Percentiles rank a stretch among this genome's conserved stretches.
Conservation (phyloP, 2,329 filamentous ascomycete species). For the Pseudohalonectria lignicola region DNA sequence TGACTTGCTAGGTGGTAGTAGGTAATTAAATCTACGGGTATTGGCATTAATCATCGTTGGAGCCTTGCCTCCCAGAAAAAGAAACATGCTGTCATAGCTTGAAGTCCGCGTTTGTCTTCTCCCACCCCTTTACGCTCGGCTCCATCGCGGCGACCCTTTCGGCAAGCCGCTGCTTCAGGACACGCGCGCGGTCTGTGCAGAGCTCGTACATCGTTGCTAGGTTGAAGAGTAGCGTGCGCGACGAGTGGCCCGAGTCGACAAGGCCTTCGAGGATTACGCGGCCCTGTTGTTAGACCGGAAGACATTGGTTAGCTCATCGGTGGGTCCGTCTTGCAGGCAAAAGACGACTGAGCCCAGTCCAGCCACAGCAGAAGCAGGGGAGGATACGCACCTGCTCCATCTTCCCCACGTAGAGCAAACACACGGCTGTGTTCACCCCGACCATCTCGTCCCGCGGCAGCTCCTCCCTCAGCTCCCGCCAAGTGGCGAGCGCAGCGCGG, state of each 20-base stretch:
- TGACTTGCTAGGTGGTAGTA: too few relatives aligned
- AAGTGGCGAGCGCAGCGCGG: constrained; percentile 48
- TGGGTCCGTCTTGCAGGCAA: too few relatives aligned
- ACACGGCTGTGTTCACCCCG: constrained; percentile 74
- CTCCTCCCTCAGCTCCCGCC: constrained; percentile 37
- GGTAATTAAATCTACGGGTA: too few relatives aligned
- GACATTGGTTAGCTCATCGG: too few relatives aligned
- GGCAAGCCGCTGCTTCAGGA: constrained; percentile 59
- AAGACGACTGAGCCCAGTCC: too few relatives aligned
- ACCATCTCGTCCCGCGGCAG: constrained; percentile 53
- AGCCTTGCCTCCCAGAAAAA: too few relatives aligned
- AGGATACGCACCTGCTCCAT: constrained; percentile 50
- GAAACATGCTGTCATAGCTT: too few relatives aligned
- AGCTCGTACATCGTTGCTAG: constrained; percentile 86
- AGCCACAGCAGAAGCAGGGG: too few relatives aligned
- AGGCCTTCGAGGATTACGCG: constrained; percentile 55
- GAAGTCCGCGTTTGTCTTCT: constrained; percentile 63
- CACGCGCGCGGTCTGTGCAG: constrained; percentile 65
- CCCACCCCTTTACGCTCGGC: constrained; percentile 50
- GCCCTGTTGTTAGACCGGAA: constrained; percentile 36
- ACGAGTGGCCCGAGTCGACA: constrained; percentile 51
- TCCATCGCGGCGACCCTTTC: constrained; percentile 55
- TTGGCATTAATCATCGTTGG: too few relatives aligned
- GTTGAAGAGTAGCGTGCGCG: constrained; percentile 79
- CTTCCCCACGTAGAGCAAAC: constrained; percentile 68